phyloP scores from a whole-genome alignment of 768 basidiomycete genomes.

The Scleroderma citrinum region DNA sequence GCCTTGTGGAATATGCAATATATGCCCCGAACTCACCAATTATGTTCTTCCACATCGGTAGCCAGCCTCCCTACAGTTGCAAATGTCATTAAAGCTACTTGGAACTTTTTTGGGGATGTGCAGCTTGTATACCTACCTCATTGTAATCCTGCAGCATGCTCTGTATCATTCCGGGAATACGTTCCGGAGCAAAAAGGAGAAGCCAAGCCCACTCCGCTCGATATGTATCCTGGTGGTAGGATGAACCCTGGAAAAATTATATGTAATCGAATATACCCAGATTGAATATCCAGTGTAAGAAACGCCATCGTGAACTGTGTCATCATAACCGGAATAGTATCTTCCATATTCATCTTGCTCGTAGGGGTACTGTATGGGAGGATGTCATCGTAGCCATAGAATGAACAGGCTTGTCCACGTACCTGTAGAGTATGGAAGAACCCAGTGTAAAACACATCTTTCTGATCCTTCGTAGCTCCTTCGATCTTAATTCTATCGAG shows the following conservation, averaged over 20 bases:
- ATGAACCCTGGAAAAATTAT: background rate
- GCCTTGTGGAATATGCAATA: background rate
- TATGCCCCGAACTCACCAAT: conserved; percentile 38
- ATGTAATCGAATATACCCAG: conserved; percentile 43
- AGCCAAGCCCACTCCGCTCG: conserved; percentile 78
- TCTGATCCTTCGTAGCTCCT: conserved; percentile 43
- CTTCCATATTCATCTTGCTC: conserved; percentile 60
- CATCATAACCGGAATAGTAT: conserved; percentile 79
- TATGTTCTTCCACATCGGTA: conserved; percentile 90
- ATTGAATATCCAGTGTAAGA: conserved; percentile 80
- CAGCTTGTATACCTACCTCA: conserved; percentile 36
- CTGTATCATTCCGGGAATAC: conserved; percentile 67
- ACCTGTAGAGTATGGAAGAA: conserved; percentile 62
- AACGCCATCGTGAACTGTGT: conserved; percentile 52
- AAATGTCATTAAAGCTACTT: background rate
- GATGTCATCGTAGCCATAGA: background rate
- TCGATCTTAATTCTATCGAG: conserved; percentile 45
- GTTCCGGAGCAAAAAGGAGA: conserved; percentile 70
- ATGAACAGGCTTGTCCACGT: background rate
- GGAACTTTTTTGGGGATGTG: background rate
- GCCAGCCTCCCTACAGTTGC: conserved; percentile 56
- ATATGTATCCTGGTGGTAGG: conserved; percentile 59
- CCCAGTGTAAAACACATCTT: conserved; percentile 52
- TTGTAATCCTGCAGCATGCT: conserved; percentile 79
- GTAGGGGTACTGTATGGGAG: conserved; percentile 57